Evolutionary conservation across 345 rosid species (phyloP).

Genomic region (Sisymbrium irio): DNA sequence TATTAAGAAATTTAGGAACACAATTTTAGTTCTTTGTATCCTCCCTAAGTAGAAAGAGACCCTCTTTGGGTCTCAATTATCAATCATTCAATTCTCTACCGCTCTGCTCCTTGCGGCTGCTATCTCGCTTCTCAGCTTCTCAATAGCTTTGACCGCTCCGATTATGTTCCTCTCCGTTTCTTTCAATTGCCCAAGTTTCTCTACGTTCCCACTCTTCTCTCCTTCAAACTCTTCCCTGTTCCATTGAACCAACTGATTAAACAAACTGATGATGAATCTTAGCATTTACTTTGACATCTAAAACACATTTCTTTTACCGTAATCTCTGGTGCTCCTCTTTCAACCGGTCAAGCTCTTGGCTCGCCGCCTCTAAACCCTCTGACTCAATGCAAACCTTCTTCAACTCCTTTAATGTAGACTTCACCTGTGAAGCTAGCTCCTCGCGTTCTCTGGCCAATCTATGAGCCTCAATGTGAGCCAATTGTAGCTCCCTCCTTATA

Average conservation of each 20-base stretch:
- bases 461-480: slow-evolving; percentile 66
- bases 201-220: slow-evolving; percentile 69
- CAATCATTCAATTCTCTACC: background rate
- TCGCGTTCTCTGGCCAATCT: slow-evolving; percentile 56
- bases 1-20: slow-evolving; percentile 4
- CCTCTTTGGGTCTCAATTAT: background rate
- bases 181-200: slow-evolving; percentile 57
- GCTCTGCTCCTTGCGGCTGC: slow-evolving; percentile 14
- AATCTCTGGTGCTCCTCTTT: slow-evolving; percentile 59
- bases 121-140: slow-evolving; percentile 54
- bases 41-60: background rate
- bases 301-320: slow-evolving; percentile 44
- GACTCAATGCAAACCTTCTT: slow-evolving; percentile 43
- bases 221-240: slow-evolving; percentile 58
- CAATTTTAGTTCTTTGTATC: slow-evolving; percentile 2
- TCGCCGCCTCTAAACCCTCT: slow-evolving; percentile 49
- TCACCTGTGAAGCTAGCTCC: slow-evolving; percentile 58
- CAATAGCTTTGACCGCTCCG: slow-evolving; percentile 64
- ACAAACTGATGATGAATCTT: slow-evolving; percentile 4
- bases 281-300: slow-evolving; percentile 4
- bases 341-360: slow-evolving; percentile 59
- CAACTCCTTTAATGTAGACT: slow-evolving; percentile 56
- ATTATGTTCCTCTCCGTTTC: slow-evolving; percentile 61
- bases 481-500: slow-evolving; percentile 63
- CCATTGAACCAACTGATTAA: slow-evolving; percentile 10